Percentiles rank a stretch among this genome's conserved stretches.
Evolutionary conservation across 305 asterid species (phyloP).

Genomic region (Fraxinus velutina): DNA sequence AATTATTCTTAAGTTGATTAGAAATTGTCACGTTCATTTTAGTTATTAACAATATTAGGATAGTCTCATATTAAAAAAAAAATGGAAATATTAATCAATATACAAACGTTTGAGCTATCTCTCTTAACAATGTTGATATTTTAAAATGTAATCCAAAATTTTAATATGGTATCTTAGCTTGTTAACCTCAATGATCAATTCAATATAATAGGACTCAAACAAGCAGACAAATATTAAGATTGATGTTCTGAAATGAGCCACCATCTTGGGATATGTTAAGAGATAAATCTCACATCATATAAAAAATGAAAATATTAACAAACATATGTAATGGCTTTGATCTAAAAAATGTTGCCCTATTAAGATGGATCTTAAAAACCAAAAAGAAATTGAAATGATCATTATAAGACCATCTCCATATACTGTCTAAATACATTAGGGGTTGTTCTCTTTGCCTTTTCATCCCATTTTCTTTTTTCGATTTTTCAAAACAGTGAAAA

Average conservation of each 20-base stretch:
- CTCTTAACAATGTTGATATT: too few relatives aligned
- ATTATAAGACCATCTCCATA: neutral
- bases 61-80: too few relatives aligned
- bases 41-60: too few relatives aligned
- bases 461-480: too few relatives aligned
- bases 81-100: too few relatives aligned
- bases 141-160: neutral
- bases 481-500: too few relatives aligned
- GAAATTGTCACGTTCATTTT: too few relatives aligned
- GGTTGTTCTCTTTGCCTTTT: too few relatives aligned
- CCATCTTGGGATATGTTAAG: neutral
- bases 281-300: too few relatives aligned
- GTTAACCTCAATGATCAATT: neutral
- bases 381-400: neutral
- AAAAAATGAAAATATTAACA: neutral
- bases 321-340: too few relatives aligned
- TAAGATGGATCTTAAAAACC: neutral
- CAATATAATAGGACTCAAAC: neutral
- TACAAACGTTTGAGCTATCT: too few relatives aligned
- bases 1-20: neutral
- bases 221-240: neutral
- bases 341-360: neutral
- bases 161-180: neutral
- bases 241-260: neutral
- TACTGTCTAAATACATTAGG: neutral